Percentiles rank a stretch among this genome's conserved stretches.
phyloP scores from a whole-genome alignment of 306 rosid genomes.

The Styphnolobium japonicum region DNA sequence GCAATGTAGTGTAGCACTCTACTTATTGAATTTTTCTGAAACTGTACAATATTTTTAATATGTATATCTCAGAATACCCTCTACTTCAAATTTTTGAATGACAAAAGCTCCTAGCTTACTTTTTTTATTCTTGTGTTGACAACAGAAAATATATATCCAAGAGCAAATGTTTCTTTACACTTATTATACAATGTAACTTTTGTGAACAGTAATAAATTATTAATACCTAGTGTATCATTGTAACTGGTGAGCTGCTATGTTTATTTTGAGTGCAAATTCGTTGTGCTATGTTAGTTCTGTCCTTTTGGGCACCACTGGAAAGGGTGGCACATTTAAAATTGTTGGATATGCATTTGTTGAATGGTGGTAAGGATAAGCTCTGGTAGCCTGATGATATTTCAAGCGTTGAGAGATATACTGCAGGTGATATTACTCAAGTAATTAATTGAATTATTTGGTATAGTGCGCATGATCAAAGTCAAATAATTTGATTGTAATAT shows the following conservation, averaged over 20 bases:
- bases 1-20: slow-evolving; percentile 27
- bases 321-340: background rate
- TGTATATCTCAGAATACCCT: background rate
- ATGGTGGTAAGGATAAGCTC: background rate
- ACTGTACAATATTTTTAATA: slow-evolving; percentile 43
- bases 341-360: background rate
- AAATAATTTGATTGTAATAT: background rate
- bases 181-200: slow-evolving; percentile 4
- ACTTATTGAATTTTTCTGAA: slow-evolving; percentile 22
- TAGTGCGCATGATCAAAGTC: background rate
- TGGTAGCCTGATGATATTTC: slow-evolving; percentile 1
- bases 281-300: background rate
- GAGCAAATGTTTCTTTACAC: background rate
- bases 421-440: background rate
- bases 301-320: background rate
- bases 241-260: background rate
- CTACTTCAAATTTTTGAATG: background rate
- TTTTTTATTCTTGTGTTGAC: background rate
- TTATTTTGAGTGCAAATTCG: background rate
- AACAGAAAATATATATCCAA: background rate
- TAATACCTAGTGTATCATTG: background rate
- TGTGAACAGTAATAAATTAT: background rate
- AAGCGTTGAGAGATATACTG: background rate
- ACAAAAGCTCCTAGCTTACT: slow-evolving; percentile 3
- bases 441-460: background rate